A percentile compares a stretch with the other conserved stretches of the same genome.
These are phyloP conservation scores for Suhomyces kilbournensis DNA, from an alignment of 805 yeast species.

Conservation along the genomic window DNA sequence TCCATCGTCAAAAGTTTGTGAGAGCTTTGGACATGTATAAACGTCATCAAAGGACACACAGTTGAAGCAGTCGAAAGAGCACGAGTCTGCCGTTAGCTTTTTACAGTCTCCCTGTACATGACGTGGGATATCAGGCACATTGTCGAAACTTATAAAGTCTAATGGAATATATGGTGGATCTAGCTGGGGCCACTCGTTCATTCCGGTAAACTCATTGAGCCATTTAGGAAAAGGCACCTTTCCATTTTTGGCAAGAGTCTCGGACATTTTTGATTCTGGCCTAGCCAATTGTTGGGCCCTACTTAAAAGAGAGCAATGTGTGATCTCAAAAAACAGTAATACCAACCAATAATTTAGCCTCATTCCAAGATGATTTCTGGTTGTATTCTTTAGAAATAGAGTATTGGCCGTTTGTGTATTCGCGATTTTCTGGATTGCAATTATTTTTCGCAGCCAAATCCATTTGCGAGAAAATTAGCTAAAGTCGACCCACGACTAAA, in stretches of 20 bases:
- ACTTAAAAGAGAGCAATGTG: background rate
- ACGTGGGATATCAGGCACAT: conserved; percentile 46
- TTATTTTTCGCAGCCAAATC: background rate
- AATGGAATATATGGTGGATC: conserved; percentile 87
- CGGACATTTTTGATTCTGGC: background rate
- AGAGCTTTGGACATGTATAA: conserved; percentile 64
- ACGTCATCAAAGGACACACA: conserved; percentile 79
- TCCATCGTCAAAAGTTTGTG: conserved; percentile 95
- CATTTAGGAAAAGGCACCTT: conserved; percentile 69
- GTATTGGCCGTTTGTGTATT: background rate
- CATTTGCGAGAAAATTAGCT: background rate
- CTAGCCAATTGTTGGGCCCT: background rate
- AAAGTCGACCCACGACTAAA: no score
- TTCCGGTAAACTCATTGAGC: conserved; percentile 72
- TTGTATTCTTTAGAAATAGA: background rate
- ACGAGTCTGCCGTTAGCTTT: conserved; percentile 36
- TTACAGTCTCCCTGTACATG: conserved; percentile 61
- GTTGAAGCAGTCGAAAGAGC: conserved; percentile 84
- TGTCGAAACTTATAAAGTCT: conserved; percentile 58
- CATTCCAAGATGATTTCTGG: background rate
- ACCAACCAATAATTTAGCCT: background rate
- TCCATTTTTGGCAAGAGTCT: background rate
- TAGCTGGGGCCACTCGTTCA: conserved; percentile 77
- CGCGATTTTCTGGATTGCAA: background rate
- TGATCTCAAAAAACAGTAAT: background rate